A percentile compares a stretch with the other conserved stretches of the same genome.
These are phyloP conservation scores for Dittrichia graveolens DNA, from an alignment of 129 eudicot genomes.

Conservation along the genomic window DNA sequence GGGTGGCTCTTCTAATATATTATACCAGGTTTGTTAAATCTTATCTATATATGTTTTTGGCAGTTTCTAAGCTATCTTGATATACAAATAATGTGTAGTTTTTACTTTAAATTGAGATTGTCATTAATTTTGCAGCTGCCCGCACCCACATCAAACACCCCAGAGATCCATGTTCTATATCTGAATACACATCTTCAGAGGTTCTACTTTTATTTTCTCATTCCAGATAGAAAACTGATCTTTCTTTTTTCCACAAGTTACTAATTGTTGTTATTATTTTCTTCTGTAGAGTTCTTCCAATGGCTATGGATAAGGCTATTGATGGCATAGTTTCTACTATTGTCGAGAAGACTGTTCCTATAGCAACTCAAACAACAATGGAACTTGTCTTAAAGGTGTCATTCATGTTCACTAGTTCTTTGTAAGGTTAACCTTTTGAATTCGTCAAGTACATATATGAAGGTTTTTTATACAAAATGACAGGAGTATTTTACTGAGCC, in stretches of 20 bases:
- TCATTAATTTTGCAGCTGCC: constrained; percentile 51
- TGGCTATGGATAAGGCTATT: constrained; percentile 61
- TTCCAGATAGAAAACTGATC: not conserved
- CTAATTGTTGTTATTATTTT: not conserved
- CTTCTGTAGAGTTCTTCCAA: constrained; percentile 51
- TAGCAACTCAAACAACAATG: constrained; percentile 64
- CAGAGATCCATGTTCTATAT: constrained; percentile 26
- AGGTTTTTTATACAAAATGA: not conserved
- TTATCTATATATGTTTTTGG: not conserved
- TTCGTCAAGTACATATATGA: not conserved
- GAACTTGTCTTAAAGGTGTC: constrained; percentile 65
- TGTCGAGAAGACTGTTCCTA: constrained; percentile 54
- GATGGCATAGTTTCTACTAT: constrained; percentile 49
- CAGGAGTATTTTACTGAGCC: constrained; percentile 66
- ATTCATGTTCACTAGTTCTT: constrained; percentile 17
- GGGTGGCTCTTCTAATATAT: constrained; percentile 41
- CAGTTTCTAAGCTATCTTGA: not conserved
- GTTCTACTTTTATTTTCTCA: constrained; percentile 33
- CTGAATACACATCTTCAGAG: constrained; percentile 51
- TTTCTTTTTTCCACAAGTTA: constrained; percentile 1
- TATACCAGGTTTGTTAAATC: constrained; percentile 43
- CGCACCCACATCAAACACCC: constrained; percentile 39
- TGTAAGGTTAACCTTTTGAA: not conserved
- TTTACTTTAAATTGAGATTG: constrained; percentile 15
- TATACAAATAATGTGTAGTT: not conserved